A percentile compares a stretch with the other conserved stretches of the same genome.
phyloP scores from a whole-genome alignment of 768 basidiomycete species.

The Boletus pseudo-olivaceus region DNA sequence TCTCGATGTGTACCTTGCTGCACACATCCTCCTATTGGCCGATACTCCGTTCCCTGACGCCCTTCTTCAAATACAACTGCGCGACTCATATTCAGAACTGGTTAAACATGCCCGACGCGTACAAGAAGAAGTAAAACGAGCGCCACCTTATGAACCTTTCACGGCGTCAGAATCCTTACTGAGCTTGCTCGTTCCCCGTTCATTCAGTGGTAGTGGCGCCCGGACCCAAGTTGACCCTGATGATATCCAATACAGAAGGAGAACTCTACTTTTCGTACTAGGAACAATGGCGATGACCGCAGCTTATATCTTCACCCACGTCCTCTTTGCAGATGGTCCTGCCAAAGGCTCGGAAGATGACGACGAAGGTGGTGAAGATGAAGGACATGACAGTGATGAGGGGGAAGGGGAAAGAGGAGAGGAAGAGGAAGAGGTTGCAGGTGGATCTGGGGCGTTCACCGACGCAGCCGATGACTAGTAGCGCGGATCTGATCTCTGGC shows the following conservation, averaged over 20 bases:
- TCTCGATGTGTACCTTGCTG: slow-evolving; percentile 63
- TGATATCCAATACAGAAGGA: slow-evolving; percentile 45
- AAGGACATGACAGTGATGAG: slow-evolving; percentile 8
- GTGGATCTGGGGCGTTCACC: background rate
- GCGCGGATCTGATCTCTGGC: background rate
- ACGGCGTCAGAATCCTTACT: slow-evolving; percentile 28
- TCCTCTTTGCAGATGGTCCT: background rate
- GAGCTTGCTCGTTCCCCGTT: slow-evolving; percentile 36
- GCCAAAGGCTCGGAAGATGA: background rate
- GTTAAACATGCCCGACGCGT: slow-evolving; percentile 57
- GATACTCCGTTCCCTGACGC: slow-evolving; percentile 61
- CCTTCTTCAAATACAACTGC: slow-evolving; percentile 50
- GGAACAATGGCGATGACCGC: slow-evolving; percentile 42
- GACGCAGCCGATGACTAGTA: slow-evolving; percentile 18
- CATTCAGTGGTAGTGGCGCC: slow-evolving; percentile 16
- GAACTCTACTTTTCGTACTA: slow-evolving; percentile 53
- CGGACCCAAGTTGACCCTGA: slow-evolving; percentile 31
- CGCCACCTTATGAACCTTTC: slow-evolving; percentile 20
- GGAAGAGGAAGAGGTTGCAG: slow-evolving; percentile 1
- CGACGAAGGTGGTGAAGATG: background rate
- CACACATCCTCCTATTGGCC: slow-evolving; percentile 61
- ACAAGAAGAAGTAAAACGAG: slow-evolving; percentile 30
- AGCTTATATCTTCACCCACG: slow-evolving; percentile 31
- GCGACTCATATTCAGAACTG: slow-evolving; percentile 54
- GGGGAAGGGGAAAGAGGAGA: slow-evolving; percentile 3